Percentiles rank a stretch among this genome's conserved stretches.
phyloP scores from a whole-genome alignment of 139 green algal species.

The Chlamydomonas applanata region DNA sequence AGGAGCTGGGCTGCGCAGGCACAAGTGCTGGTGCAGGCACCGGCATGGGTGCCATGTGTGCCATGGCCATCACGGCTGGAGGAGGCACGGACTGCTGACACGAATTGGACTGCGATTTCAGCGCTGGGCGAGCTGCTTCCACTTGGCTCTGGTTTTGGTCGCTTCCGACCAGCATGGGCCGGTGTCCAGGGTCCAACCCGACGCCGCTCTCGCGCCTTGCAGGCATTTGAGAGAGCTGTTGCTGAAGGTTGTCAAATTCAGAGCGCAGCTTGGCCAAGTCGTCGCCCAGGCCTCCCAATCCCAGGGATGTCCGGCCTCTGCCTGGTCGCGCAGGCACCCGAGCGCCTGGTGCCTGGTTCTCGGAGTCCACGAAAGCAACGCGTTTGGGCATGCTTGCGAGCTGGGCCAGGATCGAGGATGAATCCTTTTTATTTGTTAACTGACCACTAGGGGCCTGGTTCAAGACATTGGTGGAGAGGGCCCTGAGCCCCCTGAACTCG shows the following conservation, averaged over 20 bases:
- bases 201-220: not conserved
- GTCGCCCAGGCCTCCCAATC: too few relatives aligned
- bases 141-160: not conserved
- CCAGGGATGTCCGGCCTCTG: too few relatives aligned
- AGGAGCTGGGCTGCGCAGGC: not conserved
- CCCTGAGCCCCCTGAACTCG: too few relatives aligned
- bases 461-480: too few relatives aligned
- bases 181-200: not conserved
- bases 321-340: too few relatives aligned
- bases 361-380: too few relatives aligned
- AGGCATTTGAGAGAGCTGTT: constrained; percentile 18
- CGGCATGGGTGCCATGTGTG: not conserved
- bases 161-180: not conserved
- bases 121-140: not conserved
- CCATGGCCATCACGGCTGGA: not conserved
- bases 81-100: not conserved
- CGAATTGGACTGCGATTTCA: not conserved
- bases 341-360: too few relatives aligned
- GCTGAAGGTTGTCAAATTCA: constrained; percentile 17
- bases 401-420: too few relatives aligned
- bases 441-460: too few relatives aligned
- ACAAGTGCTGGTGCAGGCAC: not conserved
- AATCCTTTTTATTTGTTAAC: too few relatives aligned
- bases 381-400: too few relatives aligned
- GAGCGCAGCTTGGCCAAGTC: constrained; percentile 15